phyloP scores from a whole-genome alignment of 2,329 filamentous ascomycete genomes.

The Colletotrichum lupini region DNA sequence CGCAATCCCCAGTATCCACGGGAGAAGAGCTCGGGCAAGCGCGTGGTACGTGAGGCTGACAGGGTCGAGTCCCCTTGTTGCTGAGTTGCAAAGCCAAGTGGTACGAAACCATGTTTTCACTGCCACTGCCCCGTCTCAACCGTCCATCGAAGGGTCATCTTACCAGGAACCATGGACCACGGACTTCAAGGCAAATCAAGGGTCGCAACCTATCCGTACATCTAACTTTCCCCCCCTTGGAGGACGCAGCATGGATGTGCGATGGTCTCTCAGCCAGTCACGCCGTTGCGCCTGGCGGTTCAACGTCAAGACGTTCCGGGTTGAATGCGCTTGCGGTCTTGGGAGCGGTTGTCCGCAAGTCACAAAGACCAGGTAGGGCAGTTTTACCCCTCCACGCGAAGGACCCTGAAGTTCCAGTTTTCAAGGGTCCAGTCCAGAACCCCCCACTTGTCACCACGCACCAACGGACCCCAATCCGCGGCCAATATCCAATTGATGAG shows the following conservation, averaged over 20 bases:
- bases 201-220: not conserved
- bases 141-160: not conserved
- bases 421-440: constrained; percentile 34
- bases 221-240: not conserved
- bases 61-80: not conserved
- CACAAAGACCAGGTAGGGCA: not conserved
- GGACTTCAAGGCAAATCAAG: not conserved
- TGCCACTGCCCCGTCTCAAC: not conserved
- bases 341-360: not conserved
- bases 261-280: constrained; percentile 8
- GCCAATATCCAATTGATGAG: constrained; percentile 27
- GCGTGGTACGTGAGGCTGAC: constrained; percentile 20
- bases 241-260: not conserved
- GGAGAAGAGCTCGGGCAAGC: constrained; percentile 7
- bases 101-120: constrained; percentile 1
- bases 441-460: constrained; percentile 31
- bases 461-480: constrained; percentile 29
- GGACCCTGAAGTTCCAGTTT: constrained; percentile 36
- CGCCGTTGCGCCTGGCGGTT: not conserved
- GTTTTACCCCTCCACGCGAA: constrained; percentile 30
- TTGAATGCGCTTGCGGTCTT: not conserved
- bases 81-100: not conserved
- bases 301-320: not conserved
- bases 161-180: not conserved
- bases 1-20: constrained; percentile 13